These are phyloP conservation scores for Hymenoscyphus linearis DNA, from an alignment of 2,329 filamentous ascomycete species.

Conservation along the genomic window DNA sequence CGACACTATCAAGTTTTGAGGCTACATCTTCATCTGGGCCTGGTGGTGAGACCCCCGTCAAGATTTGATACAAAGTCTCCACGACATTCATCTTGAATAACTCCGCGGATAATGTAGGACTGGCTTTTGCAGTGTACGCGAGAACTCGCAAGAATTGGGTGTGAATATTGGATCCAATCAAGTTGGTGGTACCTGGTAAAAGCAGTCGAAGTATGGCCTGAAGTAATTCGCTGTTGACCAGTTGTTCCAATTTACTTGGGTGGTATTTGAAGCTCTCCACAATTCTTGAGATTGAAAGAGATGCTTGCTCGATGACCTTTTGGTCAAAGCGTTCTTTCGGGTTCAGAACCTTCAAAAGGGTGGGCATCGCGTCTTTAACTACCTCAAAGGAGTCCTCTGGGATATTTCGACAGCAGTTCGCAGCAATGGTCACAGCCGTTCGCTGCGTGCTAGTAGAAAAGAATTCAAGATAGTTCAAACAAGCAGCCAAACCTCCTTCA, in stretches of 20 bases:
- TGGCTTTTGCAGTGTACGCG: conserved; percentile 83
- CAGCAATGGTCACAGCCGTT: conserved; percentile 93
- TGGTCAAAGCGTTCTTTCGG: conserved; percentile 70
- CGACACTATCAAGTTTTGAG: conserved; percentile 87
- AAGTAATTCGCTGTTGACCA: conserved; percentile 84
- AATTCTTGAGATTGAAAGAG: conserved; percentile 89
- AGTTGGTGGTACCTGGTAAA: conserved; percentile 88
- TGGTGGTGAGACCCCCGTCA: conserved; percentile 92
- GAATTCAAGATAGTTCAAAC: conserved; percentile 92
- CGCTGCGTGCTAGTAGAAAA: conserved; percentile 96
- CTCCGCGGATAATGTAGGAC: conserved; percentile 79
- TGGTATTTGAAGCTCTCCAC: conserved; percentile 95
- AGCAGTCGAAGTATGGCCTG: conserved; percentile 80
- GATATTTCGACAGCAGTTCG: conserved; percentile 97
- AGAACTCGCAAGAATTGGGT: conserved; percentile 92
- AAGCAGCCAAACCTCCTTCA: conserved; percentile 93
- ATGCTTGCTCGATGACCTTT: conserved; percentile 93
- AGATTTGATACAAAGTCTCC: conserved; percentile 93
- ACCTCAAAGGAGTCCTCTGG: conserved; percentile 89
- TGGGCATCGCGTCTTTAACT: conserved; percentile 94
- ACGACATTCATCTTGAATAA: conserved; percentile 95
- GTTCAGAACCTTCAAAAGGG: conserved; percentile 78
- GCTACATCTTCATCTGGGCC: conserved; percentile 70
- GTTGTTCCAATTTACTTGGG: conserved; percentile 80
- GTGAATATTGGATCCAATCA: conserved; percentile 90